These are phyloP conservation scores for Blastocystis sp. DNA, from an alignment of 352 stramenopile genomes.

Conservation along the genomic window DNA sequence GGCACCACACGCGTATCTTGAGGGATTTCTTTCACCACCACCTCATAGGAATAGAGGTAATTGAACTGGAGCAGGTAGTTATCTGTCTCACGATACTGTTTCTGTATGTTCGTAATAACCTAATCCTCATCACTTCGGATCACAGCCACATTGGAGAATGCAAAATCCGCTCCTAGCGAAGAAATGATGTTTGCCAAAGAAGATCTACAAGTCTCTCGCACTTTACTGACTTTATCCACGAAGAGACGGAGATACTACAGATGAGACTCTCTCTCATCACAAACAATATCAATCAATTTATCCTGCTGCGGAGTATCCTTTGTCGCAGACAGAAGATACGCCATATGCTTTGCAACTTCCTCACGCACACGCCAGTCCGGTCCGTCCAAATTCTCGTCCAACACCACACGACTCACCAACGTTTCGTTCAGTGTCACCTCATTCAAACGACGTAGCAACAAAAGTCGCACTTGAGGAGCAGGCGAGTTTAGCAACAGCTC, in stretches of 20 bases:
- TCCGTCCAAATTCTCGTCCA: constrained; percentile 21
- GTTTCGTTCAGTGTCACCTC: constrained; percentile 21
- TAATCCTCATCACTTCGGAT: background rate
- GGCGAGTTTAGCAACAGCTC: constrained; percentile 13
- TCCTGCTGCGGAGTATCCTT: background rate
- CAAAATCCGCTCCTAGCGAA: constrained; percentile 27
- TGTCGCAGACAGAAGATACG: background rate
- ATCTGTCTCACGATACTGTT: constrained; percentile 6
- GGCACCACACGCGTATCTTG: background rate
- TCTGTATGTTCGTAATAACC: background rate
- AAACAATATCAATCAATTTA: constrained; percentile 21
- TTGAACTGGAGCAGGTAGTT: constrained; percentile 51
- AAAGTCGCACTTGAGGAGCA: constrained; percentile 14
- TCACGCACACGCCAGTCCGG: constrained; percentile 49
- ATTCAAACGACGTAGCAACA: constrained; percentile 37
- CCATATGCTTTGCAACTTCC: constrained; percentile 56
- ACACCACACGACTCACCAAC: constrained; percentile 14
- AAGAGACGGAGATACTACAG: constrained; percentile 34
- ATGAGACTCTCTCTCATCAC: background rate
- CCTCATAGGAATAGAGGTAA: constrained; percentile 13
- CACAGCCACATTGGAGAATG: background rate
- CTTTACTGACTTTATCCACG: constrained; percentile 38
- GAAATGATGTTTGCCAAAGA: constrained; percentile 3
- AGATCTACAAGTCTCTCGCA: constrained; percentile 27
- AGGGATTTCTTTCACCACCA: background rate